Percentiles rank a stretch among this genome's conserved stretches.
phyloP scores from a whole-genome alignment of 352 stramenopile genomes.

The Thraustotheca clavata region DNA sequence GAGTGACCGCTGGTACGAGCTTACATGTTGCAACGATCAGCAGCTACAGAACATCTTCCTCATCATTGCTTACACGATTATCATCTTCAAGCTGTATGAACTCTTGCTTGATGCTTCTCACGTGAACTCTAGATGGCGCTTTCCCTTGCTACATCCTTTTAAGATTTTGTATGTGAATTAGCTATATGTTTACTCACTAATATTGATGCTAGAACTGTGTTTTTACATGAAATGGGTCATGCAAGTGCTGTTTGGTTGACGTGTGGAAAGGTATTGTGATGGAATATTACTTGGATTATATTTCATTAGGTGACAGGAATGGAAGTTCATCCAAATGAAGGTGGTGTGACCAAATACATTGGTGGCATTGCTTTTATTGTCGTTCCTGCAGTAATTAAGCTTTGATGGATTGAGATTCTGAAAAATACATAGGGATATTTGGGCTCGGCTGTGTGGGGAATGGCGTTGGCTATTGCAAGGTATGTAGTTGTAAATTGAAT shows the following conservation, averaged over 20 bases:
- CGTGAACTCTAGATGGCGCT: constrained; percentile 53
- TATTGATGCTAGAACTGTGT: constrained; percentile 52
- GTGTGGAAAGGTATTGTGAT: constrained; percentile 46
- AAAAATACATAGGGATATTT: constrained; percentile 53
- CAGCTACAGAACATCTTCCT: constrained; percentile 84
- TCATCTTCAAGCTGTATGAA: constrained; percentile 80
- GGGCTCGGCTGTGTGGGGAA: constrained; percentile 79
- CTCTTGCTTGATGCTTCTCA: not conserved
- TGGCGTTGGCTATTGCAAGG: constrained; percentile 71
- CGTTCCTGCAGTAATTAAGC: constrained; percentile 45
- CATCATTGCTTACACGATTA: constrained; percentile 73
- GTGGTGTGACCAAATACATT: constrained; percentile 76
- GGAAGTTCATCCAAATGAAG: constrained; percentile 84
- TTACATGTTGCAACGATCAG: constrained; percentile 84
- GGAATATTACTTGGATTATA: not conserved
- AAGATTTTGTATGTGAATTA: constrained; percentile 69
- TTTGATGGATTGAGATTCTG: not conserved
- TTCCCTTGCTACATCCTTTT: constrained; percentile 79
- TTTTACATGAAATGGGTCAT: constrained; percentile 80
- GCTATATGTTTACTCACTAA: constrained; percentile 1
- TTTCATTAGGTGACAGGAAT: constrained; percentile 62
- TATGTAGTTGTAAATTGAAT: not conserved
- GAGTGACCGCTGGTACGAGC: constrained; percentile 28
- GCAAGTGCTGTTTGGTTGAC: constrained; percentile 78
- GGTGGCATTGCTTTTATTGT: constrained; percentile 65